phyloP scores from a whole-genome alignment of 352 stramenopile species.

The Globisporangium abappressorium region DNA sequence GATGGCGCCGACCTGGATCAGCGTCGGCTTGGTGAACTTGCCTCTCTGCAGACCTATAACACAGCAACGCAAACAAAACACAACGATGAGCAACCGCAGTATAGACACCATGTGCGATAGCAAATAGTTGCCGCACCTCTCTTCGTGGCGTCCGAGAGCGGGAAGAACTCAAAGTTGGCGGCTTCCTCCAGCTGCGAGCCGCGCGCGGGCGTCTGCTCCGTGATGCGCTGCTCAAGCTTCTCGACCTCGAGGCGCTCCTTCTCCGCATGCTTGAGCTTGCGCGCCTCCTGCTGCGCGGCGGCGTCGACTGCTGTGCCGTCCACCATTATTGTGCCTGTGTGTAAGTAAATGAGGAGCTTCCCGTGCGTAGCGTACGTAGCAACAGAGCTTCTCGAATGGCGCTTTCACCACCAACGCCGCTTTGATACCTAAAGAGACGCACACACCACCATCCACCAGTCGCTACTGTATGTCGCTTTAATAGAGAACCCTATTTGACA shows the following conservation, averaged over 20 bases:
- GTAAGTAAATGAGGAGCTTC: background rate
- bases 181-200: conserved; percentile 75
- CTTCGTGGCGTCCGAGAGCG: conserved; percentile 77
- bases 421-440: conserved; percentile 1
- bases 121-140: conserved; percentile 21
- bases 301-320: background rate
- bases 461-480: background rate
- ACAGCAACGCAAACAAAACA: conserved; percentile 1
- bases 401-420: background rate
- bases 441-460: background rate
- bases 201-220: conserved; percentile 68
- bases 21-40: conserved; percentile 84
- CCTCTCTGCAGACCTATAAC: conserved; percentile 50
- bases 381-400: background rate
- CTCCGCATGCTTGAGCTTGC: conserved; percentile 73
- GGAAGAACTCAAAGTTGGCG: conserved; percentile 81
- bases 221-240: conserved; percentile 55
- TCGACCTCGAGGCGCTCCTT: conserved; percentile 71
- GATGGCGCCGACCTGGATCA: conserved; percentile 87
- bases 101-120: background rate
- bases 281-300: conserved; percentile 22
- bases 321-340: background rate
- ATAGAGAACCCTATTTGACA: background rate
- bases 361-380: background rate
- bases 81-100: background rate